A percentile compares a stretch with the other conserved stretches of the same genome.
Evolutionary conservation across 1,284 basidiomycete genomes (phyloP).

Genomic region (Omphalotus olearius): DNA sequence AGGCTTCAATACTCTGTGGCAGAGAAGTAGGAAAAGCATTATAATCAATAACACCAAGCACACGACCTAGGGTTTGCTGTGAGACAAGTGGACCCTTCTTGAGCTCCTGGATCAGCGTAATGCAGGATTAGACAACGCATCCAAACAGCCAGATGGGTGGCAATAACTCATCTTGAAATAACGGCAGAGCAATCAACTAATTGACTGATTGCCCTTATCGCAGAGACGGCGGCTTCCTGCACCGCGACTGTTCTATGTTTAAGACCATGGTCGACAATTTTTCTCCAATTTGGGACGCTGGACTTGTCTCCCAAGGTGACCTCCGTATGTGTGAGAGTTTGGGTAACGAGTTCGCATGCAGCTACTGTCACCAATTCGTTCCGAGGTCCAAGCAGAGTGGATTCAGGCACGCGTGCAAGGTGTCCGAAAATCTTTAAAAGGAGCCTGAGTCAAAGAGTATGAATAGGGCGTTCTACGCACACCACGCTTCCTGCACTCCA

Average conservation of each 20-base stretch:
- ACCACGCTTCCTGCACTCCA: constrained; percentile 25
- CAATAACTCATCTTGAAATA: constrained; percentile 63
- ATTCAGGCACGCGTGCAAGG: constrained; percentile 50
- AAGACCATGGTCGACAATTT: constrained; percentile 68
- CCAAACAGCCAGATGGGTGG: constrained; percentile 8
- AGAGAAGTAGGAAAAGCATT: constrained; percentile 48
- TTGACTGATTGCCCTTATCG: constrained; percentile 63
- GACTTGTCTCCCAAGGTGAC: constrained; percentile 36
- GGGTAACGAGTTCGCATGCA: constrained; percentile 71
- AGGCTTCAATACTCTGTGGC: constrained; percentile 46
- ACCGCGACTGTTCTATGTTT: constrained; percentile 63
- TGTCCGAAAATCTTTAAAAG: constrained; percentile 51
- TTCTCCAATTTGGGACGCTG: constrained; percentile 57
- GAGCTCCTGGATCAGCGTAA: constrained; percentile 68
- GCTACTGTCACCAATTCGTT: constrained; percentile 75
- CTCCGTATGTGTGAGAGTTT: constrained; percentile 56
- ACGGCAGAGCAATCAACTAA: constrained; percentile 60
- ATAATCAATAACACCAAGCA: constrained; percentile 77
- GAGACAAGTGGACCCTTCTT: constrained; percentile 46
- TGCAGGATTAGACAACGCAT: constrained; percentile 11
- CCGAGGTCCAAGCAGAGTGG: constrained; percentile 60
- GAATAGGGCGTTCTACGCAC: constrained; percentile 21
- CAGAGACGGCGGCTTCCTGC: constrained; percentile 70
- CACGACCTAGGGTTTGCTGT: constrained; percentile 75
- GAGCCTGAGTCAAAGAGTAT: constrained; percentile 11